phyloP scores from a whole-genome alignment of 352 stramenopile species.

The Globisporangium cederbergense region DNA sequence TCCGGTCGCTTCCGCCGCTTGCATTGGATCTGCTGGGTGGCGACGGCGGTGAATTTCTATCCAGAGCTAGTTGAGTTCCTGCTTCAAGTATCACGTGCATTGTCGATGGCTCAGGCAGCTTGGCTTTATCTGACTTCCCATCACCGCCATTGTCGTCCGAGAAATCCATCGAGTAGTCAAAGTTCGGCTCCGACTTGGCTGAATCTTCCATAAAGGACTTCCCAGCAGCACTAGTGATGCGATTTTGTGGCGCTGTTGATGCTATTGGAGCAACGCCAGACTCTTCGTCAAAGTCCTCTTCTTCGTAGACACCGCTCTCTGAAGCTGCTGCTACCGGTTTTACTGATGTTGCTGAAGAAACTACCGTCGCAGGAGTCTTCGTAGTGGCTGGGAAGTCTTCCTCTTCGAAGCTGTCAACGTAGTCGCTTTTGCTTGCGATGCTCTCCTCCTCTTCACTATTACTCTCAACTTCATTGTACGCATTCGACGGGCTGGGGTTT shows the following conservation, averaged over 20 bases:
- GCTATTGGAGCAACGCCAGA: slow-evolving; percentile 12
- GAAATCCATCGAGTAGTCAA: slow-evolving; percentile 78
- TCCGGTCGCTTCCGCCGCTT: slow-evolving; percentile 22
- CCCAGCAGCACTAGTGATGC: not conserved
- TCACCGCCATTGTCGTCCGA: slow-evolving; percentile 35
- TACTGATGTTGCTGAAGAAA: not conserved
- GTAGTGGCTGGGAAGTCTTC: not conserved
- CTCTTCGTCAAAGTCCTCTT: slow-evolving; percentile 57
- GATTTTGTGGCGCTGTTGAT: not conserved
- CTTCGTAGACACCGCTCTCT: slow-evolving; percentile 46
- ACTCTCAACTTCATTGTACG: slow-evolving; percentile 2
- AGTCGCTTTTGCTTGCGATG: slow-evolving; percentile 33
- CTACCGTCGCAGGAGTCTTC: not conserved
- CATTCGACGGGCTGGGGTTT: not conserved
- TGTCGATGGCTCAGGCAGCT: not conserved
- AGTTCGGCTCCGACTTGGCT: slow-evolving; percentile 27
- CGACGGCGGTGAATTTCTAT: not conserved
- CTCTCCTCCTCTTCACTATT: slow-evolving; percentile 25
- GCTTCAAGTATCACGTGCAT: slow-evolving; percentile 5
- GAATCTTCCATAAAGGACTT: not conserved
- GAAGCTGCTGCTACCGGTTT: slow-evolving; percentile 13
- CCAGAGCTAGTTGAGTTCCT: not conserved
- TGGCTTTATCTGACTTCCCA: not conserved
- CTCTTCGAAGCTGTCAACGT: slow-evolving; percentile 17
- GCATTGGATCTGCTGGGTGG: slow-evolving; percentile 9